Evolutionary conservation across 2,329 filamentous ascomycete genomes (phyloP).

Genomic region (Tolypocladium endophyticum): DNA sequence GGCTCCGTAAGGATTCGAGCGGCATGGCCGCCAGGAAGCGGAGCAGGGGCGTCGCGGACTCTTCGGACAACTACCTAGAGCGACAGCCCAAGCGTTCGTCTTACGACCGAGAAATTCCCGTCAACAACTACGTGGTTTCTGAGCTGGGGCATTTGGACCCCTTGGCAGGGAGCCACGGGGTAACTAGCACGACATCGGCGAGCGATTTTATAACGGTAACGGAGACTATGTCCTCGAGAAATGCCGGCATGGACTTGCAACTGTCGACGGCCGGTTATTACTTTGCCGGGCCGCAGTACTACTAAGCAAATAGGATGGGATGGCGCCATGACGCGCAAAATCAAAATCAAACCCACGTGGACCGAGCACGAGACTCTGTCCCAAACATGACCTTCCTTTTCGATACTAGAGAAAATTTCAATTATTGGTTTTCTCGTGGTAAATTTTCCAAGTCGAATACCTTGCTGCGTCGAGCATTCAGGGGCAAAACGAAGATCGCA

Average conservation of each 20-base stretch:
- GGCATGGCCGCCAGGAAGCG: conserved; percentile 39
- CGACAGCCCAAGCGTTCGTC: conserved; percentile 11
- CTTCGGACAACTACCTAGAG: conserved; percentile 6
- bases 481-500: not conserved
- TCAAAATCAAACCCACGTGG: not conserved
- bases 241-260: conserved; percentile 5
- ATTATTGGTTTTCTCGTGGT: not conserved
- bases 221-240: conserved; percentile 7
- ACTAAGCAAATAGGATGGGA: not conserved
- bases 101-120: conserved; percentile 8
- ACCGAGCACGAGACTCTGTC: not conserved
- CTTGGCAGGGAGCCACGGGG: conserved; percentile 1
- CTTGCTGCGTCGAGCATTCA: not conserved
- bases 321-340: not conserved
- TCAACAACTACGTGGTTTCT: conserved; percentile 7
- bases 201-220: conserved; percentile 3
- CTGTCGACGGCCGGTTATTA: conserved; percentile 9
- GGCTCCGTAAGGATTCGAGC: conserved; percentile 73
- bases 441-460: not conserved
- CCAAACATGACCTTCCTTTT: not conserved
- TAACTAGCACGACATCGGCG: conserved; percentile 4
- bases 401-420: not conserved
- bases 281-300: conserved; percentile 8
- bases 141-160: conserved; percentile 8
- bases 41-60: conserved; percentile 16